phyloP scores from a whole-genome alignment of 2,329 filamentous ascomycete genomes.

The Epichloe coenophiala region DNA sequence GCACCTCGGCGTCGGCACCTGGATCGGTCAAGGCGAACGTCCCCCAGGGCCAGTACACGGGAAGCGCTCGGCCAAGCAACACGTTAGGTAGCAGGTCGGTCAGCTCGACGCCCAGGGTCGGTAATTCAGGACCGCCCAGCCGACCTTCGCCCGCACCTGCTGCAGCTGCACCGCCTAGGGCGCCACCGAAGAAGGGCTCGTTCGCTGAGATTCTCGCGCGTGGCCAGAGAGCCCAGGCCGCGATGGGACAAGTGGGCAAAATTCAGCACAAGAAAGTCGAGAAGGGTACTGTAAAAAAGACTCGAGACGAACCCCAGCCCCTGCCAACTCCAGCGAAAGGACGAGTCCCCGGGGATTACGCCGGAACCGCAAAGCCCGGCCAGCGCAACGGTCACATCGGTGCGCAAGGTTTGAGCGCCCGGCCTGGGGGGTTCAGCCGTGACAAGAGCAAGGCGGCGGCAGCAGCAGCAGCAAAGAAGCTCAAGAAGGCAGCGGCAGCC shows the following conservation, averaged over 20 bases:
- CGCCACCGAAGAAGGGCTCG: constrained; percentile 55
- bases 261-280: constrained; percentile 66
- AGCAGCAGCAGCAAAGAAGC: constrained; percentile 33
- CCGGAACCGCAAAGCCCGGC: constrained; percentile 19
- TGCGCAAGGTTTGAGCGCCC: constrained; percentile 7
- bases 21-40: background rate
- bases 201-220: constrained; percentile 63
- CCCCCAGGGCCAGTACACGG: constrained; percentile 1
- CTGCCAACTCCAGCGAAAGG: constrained; percentile 15
- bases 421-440: background rate
- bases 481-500: constrained; percentile 47
- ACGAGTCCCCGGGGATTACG: constrained; percentile 12
- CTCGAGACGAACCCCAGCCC: constrained; percentile 25
- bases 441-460: constrained; percentile 8
- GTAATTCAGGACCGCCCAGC: constrained; percentile 9
- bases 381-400: constrained; percentile 11
- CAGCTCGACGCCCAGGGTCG: constrained; percentile 12
- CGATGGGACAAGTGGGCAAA: constrained; percentile 49
- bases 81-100: constrained; percentile 12
- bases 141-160: constrained; percentile 13
- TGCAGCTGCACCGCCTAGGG: constrained; percentile 25
- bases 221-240: constrained; percentile 51
- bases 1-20: constrained; percentile 7
- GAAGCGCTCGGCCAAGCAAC: constrained; percentile 7
- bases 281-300: constrained; percentile 39